Evolutionary conservation across 2,329 filamentous ascomycete genomes (phyloP).

Genomic region (Davidsoniella virescens): DNA sequence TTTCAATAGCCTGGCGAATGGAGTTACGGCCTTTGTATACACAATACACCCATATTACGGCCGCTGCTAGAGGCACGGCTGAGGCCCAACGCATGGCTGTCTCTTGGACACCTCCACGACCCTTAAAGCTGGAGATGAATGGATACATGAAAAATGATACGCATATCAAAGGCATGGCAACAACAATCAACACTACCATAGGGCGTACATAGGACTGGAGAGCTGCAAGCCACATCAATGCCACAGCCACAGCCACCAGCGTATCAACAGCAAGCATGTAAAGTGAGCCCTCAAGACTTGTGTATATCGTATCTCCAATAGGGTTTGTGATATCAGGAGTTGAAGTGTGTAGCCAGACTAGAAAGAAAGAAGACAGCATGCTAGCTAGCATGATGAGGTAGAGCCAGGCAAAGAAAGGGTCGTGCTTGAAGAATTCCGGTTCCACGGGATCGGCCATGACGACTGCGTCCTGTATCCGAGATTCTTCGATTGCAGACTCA

Average conservation of each 20-base stretch:
- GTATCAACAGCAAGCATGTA: slow-evolving; percentile 85
- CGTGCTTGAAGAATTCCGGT: slow-evolving; percentile 61
- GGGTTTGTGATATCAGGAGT: slow-evolving; percentile 48
- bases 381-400: slow-evolving; percentile 74
- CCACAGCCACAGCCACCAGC: slow-evolving; percentile 73
- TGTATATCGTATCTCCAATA: slow-evolving; percentile 88
- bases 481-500: slow-evolving; percentile 32
- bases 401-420: slow-evolving; percentile 80
- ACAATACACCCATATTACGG: slow-evolving; percentile 68
- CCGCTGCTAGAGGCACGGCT: slow-evolving; percentile 55
- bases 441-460: slow-evolving; percentile 20
- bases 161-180: slow-evolving; percentile 73
- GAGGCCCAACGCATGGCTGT: slow-evolving; percentile 76
- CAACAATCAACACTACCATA: slow-evolving; percentile 63
- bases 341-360: slow-evolving; percentile 80
- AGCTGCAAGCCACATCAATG: slow-evolving; percentile 77
- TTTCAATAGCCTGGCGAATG: slow-evolving; percentile 67
- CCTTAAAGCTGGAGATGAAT: slow-evolving; percentile 76
- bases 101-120: slow-evolving; percentile 76
- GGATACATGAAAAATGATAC: slow-evolving; percentile 85
- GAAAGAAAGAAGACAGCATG: slow-evolving; percentile 72
- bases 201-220: slow-evolving; percentile 74
- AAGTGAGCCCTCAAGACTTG: slow-evolving; percentile 70
- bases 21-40: slow-evolving; percentile 66
- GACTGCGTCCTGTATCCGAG: slow-evolving; percentile 16